Conservation (phyloP, 164 flowering plant genomes). For the Piper betle region DNA sequence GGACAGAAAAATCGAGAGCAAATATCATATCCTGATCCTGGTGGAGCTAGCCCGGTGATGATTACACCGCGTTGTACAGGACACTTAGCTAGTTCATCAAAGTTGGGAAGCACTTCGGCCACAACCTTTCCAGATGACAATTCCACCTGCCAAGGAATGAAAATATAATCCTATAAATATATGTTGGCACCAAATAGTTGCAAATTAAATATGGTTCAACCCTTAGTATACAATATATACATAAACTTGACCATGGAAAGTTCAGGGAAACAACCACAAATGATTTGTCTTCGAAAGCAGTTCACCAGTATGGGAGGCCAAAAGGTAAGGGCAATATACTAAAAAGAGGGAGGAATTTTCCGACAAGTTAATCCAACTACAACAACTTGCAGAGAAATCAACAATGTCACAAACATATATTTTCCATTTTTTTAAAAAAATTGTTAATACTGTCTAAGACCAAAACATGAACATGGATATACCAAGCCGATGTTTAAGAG, state of each 20-base stretch:
- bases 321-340: neutral
- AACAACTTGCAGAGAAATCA: neutral
- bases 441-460: neutral
- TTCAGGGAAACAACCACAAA: neutral
- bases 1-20: conserved; percentile 30
- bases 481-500: neutral
- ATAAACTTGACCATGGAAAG: neutral
- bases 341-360: neutral
- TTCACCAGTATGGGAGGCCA: neutral
- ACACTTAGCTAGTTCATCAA: conserved; percentile 22
- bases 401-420: neutral
- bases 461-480: neutral
- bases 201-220: too few species aligned
- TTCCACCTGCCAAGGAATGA: conserved; percentile 16
- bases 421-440: too few species aligned
- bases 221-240: neutral
- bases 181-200: too few species aligned
- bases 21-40: conserved; percentile 25
- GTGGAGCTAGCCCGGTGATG: conserved; percentile 22
- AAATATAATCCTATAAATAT: too few species aligned
- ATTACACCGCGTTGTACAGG: conserved; percentile 20
- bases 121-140: conserved; percentile 18
- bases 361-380: neutral
- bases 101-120: conserved; percentile 18
- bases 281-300: neutral